These are phyloP conservation scores for Lizanozyma gosingica DNA, from an alignment of 1,139 yeast species.

Conservation along the genomic window DNA sequence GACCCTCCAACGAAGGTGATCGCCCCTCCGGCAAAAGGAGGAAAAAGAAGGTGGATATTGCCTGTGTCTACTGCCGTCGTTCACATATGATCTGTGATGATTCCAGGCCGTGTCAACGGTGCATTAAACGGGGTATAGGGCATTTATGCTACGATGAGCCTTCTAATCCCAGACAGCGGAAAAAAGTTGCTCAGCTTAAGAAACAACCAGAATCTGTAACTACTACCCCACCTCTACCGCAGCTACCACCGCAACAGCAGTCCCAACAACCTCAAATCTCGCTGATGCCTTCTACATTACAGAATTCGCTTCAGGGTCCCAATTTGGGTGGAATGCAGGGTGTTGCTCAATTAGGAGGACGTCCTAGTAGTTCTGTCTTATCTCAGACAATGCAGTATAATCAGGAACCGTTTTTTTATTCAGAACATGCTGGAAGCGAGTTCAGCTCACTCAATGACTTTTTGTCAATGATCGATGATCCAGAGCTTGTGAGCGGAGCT, in stretches of 20 bases:
- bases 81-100: slow-evolving; percentile 94
- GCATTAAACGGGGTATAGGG: slow-evolving; percentile 81
- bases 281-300: slow-evolving; percentile 2
- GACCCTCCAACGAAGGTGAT: too few relatives aligned
- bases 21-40: slow-evolving; percentile 16
- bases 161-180: slow-evolving; percentile 33
- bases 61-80: slow-evolving; percentile 87
- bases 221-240: slow-evolving; percentile 4
- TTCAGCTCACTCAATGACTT: slow-evolving; percentile 87
- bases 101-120: slow-evolving; percentile 77
- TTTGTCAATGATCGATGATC: slow-evolving; percentile 83
- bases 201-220: slow-evolving; percentile 3
- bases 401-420: slow-evolving; percentile 71
- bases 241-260: slow-evolving; percentile 6
- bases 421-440: slow-evolving; percentile 92
- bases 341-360: not conserved
- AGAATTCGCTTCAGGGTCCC: not conserved
- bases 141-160: slow-evolving; percentile 85
- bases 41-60: slow-evolving; percentile 54
- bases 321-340: not conserved
- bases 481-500: slow-evolving; percentile 48
- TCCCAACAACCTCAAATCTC: slow-evolving; percentile 3
- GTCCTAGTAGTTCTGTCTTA: slow-evolving; percentile 20
- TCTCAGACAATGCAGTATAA: slow-evolving; percentile 41
- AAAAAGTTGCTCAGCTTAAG: slow-evolving; percentile 25